A percentile compares a stretch with the other conserved stretches of the same genome.
These are phyloP conservation scores for Bruguiera hainesii DNA, from an alignment of 441 rosid species.

Conservation along the genomic window DNA sequence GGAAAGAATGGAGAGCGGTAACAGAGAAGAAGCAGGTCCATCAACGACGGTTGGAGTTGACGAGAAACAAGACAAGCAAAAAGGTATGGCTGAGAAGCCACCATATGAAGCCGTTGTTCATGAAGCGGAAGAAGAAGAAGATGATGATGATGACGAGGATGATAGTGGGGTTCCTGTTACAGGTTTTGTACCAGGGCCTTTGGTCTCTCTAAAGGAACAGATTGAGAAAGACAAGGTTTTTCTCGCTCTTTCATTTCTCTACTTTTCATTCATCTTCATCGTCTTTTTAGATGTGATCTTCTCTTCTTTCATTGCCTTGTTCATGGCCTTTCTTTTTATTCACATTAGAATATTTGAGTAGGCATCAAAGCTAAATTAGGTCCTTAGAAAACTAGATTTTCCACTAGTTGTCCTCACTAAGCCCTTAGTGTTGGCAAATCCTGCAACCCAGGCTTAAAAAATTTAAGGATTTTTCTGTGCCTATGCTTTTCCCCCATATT, in stretches of 20 bases:
- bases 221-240: constrained; percentile 64
- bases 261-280: not conserved
- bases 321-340: not conserved
- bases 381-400: not conserved
- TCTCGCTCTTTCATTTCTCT: not conserved
- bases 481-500: not conserved
- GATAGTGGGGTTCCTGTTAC: constrained; percentile 21
- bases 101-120: constrained; percentile 11
- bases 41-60: constrained; percentile 25
- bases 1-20: constrained; percentile 35
- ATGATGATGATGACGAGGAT: constrained; percentile 22
- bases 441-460: not conserved
- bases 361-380: no score
- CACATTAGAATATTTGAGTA: no score
- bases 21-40: constrained; percentile 38
- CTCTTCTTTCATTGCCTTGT: not conserved
- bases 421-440: constrained; percentile 3
- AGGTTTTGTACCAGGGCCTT: constrained; percentile 54
- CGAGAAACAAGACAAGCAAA: constrained; percentile 24
- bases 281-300: not conserved
- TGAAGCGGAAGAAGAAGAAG: constrained; percentile 18
- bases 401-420: not conserved
- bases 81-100: constrained; percentile 28
- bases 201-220: constrained; percentile 57
- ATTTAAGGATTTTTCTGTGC: no score